Base-by-base conservation (phyloP, 352 stramenopile species). In the Phytophthora cryptogea region DNA sequence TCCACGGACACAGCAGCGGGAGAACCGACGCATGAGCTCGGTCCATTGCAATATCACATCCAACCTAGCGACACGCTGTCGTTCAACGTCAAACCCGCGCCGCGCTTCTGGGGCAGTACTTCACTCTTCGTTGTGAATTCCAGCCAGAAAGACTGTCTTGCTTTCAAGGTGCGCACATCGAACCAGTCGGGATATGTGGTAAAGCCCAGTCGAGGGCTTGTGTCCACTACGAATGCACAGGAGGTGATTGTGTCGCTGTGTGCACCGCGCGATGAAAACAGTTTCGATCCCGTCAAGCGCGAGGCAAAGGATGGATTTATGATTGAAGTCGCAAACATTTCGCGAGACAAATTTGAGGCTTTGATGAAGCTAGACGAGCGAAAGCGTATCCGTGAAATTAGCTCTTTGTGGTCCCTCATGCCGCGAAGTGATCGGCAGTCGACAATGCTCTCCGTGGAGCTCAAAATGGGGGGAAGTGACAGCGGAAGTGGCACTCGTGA, bases 131-230 rank as follows among this genome's bases (percentile, higher is more conserved):
- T 92, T 26, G 76, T 83, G 2, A 92, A 92, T 50, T 64, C 61
- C 5, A 79, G 79, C 28, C 74, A 73, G 13, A 63, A 53, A 10
- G 63, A 76, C 28, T 85, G 79, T 20, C 65, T 94, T 3, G 71
- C 65, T 9, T 94, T 90, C 48, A 92, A 90, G 53, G 71, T 94
- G 55, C 88, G 87, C 60, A 94, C 82, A 14, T 90, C 84, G 7
- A 90, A 94, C 64, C 80, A 88, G 42, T 74, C 68, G 3, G 82
- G 78, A 2, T 94, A 94, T 52, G 81, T 82, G 26, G 80, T 94
- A 9, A 85, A 91, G 46, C 84, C 84, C n/a, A 81, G 69, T 26
- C 69, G 76, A 40, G 84, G 84, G 1, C 48, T 92, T 30, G 83
- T 94, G 14, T 73, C 63, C 0, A 58, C 75, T n/a, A 82, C 75